Base-by-base conservation (phyloP, 2,329 filamentous ascomycete genomes). In the Trichoderma sp. region DNA sequence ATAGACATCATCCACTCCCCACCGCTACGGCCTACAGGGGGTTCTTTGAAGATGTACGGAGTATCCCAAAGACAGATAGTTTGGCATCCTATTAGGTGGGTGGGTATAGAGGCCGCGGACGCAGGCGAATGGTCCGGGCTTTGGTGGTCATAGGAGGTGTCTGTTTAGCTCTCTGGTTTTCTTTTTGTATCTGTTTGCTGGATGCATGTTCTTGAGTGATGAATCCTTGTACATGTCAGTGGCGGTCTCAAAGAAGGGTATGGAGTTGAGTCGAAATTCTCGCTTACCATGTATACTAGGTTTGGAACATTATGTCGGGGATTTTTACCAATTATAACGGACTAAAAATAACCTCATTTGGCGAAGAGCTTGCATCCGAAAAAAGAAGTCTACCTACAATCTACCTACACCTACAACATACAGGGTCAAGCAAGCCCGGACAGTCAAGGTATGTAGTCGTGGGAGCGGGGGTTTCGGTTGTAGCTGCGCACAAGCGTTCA, bases 361-460 rank as follows among this genome's bases (percentile, higher is more conserved):
- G 68, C 68, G 38, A 71, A 71, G 38, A 71, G 38, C 68, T n/a
- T 63, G 68, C 59, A 50, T 62, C 59, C 12, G 18, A 62, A 56
- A 64, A 21, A 41, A 45, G 16, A 45, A 45, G 41, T 45, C 41
- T 45, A 45, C 41, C 41, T 45, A 45, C 41, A 45, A 3, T 45
- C 41, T 45, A 45, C 41, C 16, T 16, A 35, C 7, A n/a, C 8
- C 3, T 31, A 21, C 18, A n/a, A 18, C 35, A 29, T 29, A n/a
- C 31, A 63, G 14, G 29, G 27, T 60, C 29, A 62, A 29, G 12
- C 27, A n/a, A 59, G 6, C 27, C 31, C 18, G 59, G 27, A 16
- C 63, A 64, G 29, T 60, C 59, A 27, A 24, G 38, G 29, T 64
- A 63, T 24, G 59, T 14, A n/a, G 59, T 12, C 11, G 68, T 21